Evolutionary conservation across 2,329 filamentous ascomycete species (phyloP).

Genomic region (Chaetomiaceae sp.): DNA sequence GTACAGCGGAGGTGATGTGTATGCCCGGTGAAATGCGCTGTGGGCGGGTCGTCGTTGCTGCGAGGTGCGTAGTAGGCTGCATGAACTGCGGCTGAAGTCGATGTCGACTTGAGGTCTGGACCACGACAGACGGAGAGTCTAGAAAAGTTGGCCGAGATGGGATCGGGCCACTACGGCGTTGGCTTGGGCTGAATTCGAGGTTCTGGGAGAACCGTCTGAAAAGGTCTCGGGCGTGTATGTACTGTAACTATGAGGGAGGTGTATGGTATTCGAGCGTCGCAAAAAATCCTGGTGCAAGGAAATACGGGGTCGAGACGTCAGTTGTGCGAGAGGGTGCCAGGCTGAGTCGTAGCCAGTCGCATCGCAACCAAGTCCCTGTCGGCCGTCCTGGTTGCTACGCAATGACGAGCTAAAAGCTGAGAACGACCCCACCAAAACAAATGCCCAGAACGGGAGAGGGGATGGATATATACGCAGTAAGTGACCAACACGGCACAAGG

Average conservation of each 20-base stretch:
- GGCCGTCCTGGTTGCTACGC: conserved; percentile 17
- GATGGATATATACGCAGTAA: background rate
- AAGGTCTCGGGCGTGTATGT: too few species aligned
- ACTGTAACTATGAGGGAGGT: too few species aligned
- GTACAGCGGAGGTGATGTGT: background rate
- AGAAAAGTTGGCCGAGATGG: too few species aligned
- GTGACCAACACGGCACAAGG: background rate
- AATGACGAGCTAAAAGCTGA: conserved; percentile 11
- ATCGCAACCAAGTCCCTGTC: background rate
- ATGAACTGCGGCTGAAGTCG: conserved; percentile 9
- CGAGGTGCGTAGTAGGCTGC: background rate
- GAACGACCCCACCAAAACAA: conserved; percentile 19
- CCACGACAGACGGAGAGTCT: too few species aligned
- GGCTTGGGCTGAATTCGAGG: background rate
- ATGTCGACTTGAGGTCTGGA: too few species aligned
- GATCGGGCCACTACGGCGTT: background rate
- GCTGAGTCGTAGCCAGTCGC: background rate
- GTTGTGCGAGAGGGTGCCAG: conserved; percentile 10
- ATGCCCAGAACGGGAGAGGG: background rate
- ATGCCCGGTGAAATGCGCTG: background rate
- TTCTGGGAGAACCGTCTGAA: background rate
- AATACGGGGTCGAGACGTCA: conserved; percentile 18
- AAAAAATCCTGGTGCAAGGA: background rate
- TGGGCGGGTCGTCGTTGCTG: background rate
- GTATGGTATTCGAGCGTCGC: too few species aligned